Percentiles rank a stretch among this genome's conserved stretches.
phyloP scores from a whole-genome alignment of 768 basidiomycete species.

The Coprinopsis strossmayeri region DNA sequence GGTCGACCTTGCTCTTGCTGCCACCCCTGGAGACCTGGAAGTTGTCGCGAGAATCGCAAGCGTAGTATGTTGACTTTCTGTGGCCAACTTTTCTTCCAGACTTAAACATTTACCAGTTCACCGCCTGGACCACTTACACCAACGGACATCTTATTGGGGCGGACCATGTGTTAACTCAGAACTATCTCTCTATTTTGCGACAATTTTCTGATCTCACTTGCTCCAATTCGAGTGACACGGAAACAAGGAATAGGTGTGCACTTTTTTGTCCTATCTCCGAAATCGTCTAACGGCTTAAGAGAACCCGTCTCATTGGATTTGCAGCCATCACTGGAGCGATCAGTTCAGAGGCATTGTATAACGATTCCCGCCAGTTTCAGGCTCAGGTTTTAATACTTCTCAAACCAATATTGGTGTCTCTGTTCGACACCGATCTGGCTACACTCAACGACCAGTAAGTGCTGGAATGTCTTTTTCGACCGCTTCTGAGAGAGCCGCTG shows the following conservation, averaged over 20 bases:
- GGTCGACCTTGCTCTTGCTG: slow-evolving; percentile 49
- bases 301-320: slow-evolving; percentile 80
- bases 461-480: slow-evolving; percentile 5
- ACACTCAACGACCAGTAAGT: slow-evolving; percentile 66
- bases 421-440: slow-evolving; percentile 55
- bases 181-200: slow-evolving; percentile 62
- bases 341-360: slow-evolving; percentile 79
- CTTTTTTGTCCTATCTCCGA: neutral
- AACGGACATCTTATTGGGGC: slow-evolving; percentile 79
- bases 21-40: slow-evolving; percentile 62
- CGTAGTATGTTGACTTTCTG: slow-evolving; percentile 47
- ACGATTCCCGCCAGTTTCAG: slow-evolving; percentile 64
- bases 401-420: slow-evolving; percentile 60
- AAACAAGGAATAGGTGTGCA: slow-evolving; percentile 65
- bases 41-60: slow-evolving; percentile 72
- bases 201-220: slow-evolving; percentile 61
- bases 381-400: slow-evolving; percentile 66
- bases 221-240: slow-evolving; percentile 50
- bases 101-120: slow-evolving; percentile 49
- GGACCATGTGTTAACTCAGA: slow-evolving; percentile 59
- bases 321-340: slow-evolving; percentile 76
- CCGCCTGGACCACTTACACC: slow-evolving; percentile 88
- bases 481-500: neutral
- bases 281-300: slow-evolving; percentile 23
- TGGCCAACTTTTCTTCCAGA: slow-evolving; percentile 1